These are phyloP conservation scores for Hyaloscypha bicolor DNA, from an alignment of 495 filamentous ascomycete genomes.

Conservation along the genomic window DNA sequence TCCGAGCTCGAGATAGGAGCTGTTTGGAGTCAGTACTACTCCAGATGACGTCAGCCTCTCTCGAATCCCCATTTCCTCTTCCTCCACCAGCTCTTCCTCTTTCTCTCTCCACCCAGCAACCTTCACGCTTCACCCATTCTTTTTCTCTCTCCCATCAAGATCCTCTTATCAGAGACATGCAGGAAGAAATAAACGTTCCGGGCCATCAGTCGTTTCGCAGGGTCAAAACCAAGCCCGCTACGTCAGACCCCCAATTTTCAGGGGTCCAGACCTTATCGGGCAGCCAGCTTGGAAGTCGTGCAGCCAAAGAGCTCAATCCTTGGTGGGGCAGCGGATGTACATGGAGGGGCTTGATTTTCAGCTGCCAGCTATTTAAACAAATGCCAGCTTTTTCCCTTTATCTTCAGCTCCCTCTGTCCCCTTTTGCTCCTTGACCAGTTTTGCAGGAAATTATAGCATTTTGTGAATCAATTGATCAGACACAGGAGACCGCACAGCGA, in stretches of 20 bases:
- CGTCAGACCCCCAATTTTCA: slow-evolving; percentile 16
- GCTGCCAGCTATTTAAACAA: not conserved
- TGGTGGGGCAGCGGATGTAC: slow-evolving; percentile 6
- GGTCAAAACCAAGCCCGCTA: slow-evolving; percentile 4
- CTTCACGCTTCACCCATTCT: not conserved
- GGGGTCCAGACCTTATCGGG: slow-evolving; percentile 20
- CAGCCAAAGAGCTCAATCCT: not conserved
- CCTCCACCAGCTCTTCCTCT: not conserved
- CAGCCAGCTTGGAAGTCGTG: slow-evolving; percentile 3
- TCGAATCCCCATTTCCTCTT: too few relatives aligned
- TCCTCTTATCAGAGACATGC: not conserved
- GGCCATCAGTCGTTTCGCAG: not conserved
- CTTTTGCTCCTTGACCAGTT: not conserved
- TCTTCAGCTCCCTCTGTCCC: not conserved
- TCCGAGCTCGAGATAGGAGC: too few relatives aligned
- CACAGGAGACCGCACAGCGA: not conserved
- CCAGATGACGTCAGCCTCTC: too few relatives aligned
- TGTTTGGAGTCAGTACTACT: too few relatives aligned
- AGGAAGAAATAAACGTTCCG: not conserved
- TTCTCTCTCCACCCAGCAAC: not conserved
- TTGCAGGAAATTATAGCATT: not conserved
- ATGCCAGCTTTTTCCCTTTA: not conserved
- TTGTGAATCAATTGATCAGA: not conserved
- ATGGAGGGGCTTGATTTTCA: slow-evolving; percentile 15
- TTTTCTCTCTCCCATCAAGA: not conserved